Evolutionary conservation across 2,329 filamentous ascomycete species (phyloP).

Genomic region (Claviceps paspali): DNA sequence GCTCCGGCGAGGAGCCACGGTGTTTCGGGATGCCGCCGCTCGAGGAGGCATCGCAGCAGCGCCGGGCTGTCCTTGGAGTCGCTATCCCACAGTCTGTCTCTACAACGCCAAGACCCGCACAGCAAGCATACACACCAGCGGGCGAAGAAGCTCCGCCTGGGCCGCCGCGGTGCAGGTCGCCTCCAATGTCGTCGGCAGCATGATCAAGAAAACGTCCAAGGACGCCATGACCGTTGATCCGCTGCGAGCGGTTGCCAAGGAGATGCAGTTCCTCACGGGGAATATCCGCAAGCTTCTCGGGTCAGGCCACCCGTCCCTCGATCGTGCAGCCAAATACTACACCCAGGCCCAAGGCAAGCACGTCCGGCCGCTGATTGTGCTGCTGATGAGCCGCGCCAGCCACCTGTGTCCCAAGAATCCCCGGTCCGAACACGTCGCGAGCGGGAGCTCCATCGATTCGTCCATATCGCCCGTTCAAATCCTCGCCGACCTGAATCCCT

Average conservation of each 20-base stretch:
- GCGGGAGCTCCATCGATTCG: conserved; percentile 32
- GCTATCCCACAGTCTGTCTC: conserved; percentile 16
- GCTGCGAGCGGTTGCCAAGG: conserved; percentile 78
- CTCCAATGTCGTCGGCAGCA: conserved; percentile 56
- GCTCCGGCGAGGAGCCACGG: conserved; percentile 37
- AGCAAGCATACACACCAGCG: conserved; percentile 26
- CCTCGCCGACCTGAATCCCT: conserved; percentile 72
- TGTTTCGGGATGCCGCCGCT: conserved; percentile 27
- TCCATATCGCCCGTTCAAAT: conserved; percentile 39
- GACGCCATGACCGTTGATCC: conserved; percentile 68
- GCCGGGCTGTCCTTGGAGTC: conserved; percentile 17
- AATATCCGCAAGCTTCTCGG: conserved; percentile 89
- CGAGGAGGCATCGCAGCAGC: conserved; percentile 14
- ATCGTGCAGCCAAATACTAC: conserved; percentile 96
- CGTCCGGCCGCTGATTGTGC: conserved; percentile 81
- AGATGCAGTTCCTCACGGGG: conserved; percentile 89
- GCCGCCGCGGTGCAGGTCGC: conserved; percentile 58
- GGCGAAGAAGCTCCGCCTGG: conserved; percentile 47
- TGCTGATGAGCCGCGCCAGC: conserved; percentile 92
- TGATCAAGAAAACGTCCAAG: conserved; percentile 45
- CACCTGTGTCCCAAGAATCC: conserved; percentile 52
- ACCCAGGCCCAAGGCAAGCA: conserved; percentile 95
- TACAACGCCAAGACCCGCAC: conserved; percentile 14
- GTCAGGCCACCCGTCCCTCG: conserved; percentile 84
- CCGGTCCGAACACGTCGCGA: conserved; percentile 24